Conservation (phyloP, 768 basidiomycete species). For the Serendipita indica region DNA sequence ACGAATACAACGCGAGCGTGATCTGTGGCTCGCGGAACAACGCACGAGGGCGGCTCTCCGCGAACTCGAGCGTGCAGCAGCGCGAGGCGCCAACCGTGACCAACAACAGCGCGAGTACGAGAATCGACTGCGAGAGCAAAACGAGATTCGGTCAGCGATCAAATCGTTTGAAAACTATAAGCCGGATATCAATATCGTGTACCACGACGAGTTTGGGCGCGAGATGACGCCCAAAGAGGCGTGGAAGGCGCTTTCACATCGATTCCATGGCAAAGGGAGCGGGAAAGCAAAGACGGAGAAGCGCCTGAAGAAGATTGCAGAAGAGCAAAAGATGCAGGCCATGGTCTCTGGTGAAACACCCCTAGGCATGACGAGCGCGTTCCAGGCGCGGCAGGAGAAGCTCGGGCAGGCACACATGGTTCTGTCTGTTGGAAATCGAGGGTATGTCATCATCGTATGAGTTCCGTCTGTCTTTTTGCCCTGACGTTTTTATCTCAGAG, state of each 20-base stretch:
- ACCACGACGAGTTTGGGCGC: conserved; percentile 92
- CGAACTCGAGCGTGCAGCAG: conserved; percentile 62
- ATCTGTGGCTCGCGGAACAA: conserved; percentile 82
- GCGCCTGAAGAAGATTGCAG: conserved; percentile 89
- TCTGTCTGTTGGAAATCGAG: conserved; percentile 82
- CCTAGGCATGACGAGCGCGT: conserved; percentile 85
- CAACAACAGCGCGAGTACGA: conserved; percentile 92
- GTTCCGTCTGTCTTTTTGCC: conserved; percentile 13
- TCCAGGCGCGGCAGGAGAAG: conserved; percentile 85
- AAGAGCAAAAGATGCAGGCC: conserved; percentile 85
- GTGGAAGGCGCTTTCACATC: conserved; percentile 94
- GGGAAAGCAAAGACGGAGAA: conserved; percentile 98
- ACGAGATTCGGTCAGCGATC: conserved; percentile 67
- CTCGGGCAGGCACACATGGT: conserved; percentile 95
- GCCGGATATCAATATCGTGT: conserved; percentile 90
- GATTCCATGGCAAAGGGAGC: conserved; percentile 95
- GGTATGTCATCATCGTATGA: conserved; percentile 33
- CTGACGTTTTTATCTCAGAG: conserved; percentile 31
- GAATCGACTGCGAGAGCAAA: conserved; percentile 80
- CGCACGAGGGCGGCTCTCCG: conserved; percentile 59
- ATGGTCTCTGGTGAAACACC: conserved; percentile 96
- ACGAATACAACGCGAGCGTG: conserved; percentile 63
- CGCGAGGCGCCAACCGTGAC: conserved; percentile 72
- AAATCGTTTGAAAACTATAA: conserved; percentile 89
- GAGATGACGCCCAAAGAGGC: conserved; percentile 84